A percentile compares a stretch with the other conserved stretches of the same genome.
Conservation (phyloP, 305 asterid species). For the Fraxinus floribunda region DNA sequence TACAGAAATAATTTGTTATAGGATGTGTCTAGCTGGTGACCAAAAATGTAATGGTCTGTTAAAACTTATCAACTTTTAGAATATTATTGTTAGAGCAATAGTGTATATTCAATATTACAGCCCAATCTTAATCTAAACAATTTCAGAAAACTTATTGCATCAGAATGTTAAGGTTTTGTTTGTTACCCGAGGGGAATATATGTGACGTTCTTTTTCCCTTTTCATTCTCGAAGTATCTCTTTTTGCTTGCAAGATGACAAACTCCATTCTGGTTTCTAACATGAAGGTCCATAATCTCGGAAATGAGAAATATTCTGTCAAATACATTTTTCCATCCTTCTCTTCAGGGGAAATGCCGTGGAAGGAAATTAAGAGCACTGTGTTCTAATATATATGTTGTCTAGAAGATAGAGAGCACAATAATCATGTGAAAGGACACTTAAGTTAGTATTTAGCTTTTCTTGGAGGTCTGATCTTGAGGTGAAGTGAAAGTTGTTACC, state of each 20-base stretch:
- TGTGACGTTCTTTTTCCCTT: neutral
- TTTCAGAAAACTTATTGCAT: neutral
- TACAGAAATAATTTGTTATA: neutral
- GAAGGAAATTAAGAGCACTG: neutral
- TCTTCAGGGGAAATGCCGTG: neutral
- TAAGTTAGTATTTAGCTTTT: neutral
- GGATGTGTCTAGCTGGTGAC: neutral
- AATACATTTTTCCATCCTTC: neutral
- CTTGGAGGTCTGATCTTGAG: neutral
- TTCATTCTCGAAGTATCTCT: neutral
- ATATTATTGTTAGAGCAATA: neutral
- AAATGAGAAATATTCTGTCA: neutral
- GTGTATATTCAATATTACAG: neutral
- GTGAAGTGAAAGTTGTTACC: conserved; percentile 7
- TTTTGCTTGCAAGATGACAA: neutral
- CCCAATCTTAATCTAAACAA: neutral
- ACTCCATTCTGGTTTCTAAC: neutral
- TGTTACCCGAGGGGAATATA: neutral
- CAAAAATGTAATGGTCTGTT: neutral
- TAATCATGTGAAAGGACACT: neutral
- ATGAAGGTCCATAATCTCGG: neutral
- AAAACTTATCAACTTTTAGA: neutral
- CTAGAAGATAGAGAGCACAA: neutral
- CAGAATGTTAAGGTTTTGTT: neutral
- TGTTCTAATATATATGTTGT: neutral